Conservation (phyloP, 2,329 filamentous ascomycete genomes). For the Arthrocladium fulminans region DNA sequence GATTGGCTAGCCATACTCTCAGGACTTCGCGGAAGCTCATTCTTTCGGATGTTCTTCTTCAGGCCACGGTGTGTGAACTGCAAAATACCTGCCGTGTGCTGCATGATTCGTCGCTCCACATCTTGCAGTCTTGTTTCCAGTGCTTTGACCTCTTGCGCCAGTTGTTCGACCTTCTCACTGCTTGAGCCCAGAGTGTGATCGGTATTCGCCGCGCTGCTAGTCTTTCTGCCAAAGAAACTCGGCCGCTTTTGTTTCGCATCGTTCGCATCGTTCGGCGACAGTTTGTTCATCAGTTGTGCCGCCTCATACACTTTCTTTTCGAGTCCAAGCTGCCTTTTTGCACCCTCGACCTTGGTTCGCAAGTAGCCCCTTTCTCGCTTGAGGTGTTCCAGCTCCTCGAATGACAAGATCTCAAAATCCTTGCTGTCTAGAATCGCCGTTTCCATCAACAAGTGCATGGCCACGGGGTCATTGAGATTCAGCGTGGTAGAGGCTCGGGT, state of each 20-base stretch:
- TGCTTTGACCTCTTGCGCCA: slow-evolving; percentile 69
- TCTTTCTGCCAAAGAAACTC: slow-evolving; percentile 40
- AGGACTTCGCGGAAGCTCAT: slow-evolving; percentile 57
- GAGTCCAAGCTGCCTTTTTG: slow-evolving; percentile 72
- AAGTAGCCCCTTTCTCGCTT: slow-evolving; percentile 77
- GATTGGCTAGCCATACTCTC: slow-evolving; percentile 51
- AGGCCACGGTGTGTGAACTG: slow-evolving; percentile 77
- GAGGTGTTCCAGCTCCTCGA: slow-evolving; percentile 81
- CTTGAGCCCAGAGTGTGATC: slow-evolving; percentile 67
- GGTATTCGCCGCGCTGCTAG: slow-evolving; percentile 34
- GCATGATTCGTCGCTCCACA: slow-evolving; percentile 65
- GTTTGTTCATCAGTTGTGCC: slow-evolving; percentile 70
- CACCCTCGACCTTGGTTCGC: slow-evolving; percentile 67
- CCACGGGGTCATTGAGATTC: slow-evolving; percentile 52
- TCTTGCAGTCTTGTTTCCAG: slow-evolving; percentile 69
- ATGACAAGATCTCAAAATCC: slow-evolving; percentile 73
- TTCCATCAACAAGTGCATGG: slow-evolving; percentile 85
- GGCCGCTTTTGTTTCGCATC: slow-evolving; percentile 40
- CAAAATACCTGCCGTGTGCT: slow-evolving; percentile 86
- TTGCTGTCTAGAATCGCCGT: slow-evolving; percentile 85
- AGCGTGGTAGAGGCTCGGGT: slow-evolving; percentile 16
- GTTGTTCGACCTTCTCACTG: slow-evolving; percentile 73
- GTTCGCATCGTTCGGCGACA: slow-evolving; percentile 58
- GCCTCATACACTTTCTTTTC: slow-evolving; percentile 94
- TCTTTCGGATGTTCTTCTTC: slow-evolving; percentile 46